These are phyloP conservation scores for Kodamaea kakaduensis DNA, from an alignment of 805 yeast genomes.

Conservation along the genomic window DNA sequence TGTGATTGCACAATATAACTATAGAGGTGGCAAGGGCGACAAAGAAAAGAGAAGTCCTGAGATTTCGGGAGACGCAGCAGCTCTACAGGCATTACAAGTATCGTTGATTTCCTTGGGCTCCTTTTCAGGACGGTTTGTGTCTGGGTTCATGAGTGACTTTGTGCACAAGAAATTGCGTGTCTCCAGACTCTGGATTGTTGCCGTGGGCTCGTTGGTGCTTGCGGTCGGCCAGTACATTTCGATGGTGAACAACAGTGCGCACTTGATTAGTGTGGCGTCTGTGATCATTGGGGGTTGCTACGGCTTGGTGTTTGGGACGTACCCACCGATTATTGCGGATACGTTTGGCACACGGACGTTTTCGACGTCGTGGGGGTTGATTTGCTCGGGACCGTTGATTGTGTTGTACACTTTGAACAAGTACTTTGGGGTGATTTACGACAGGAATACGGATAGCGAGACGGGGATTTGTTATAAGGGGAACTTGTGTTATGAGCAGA, in stretches of 20 bases:
- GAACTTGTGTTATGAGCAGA: slow-evolving; percentile 35
- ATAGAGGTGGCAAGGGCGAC: slow-evolving; percentile 11
- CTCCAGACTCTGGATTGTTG: slow-evolving; percentile 65
- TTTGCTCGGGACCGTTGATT: slow-evolving; percentile 66
- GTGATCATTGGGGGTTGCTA: slow-evolving; percentile 59
- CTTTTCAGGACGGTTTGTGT: slow-evolving; percentile 57
- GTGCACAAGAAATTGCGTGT: slow-evolving; percentile 47
- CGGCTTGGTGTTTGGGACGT: slow-evolving; percentile 69
- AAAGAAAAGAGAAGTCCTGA: slow-evolving; percentile 20
- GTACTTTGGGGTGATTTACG: slow-evolving; percentile 54
- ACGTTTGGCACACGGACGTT: slow-evolving; percentile 63
- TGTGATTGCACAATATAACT: slow-evolving; percentile 43
- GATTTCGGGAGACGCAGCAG: slow-evolving; percentile 25
- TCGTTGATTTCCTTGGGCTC: slow-evolving; percentile 62
- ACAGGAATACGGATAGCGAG: slow-evolving; percentile 37
- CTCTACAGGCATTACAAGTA: slow-evolving; percentile 68
- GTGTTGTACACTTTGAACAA: slow-evolving; percentile 52
- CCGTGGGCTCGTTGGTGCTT: slow-evolving; percentile 36
- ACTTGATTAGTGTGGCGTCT: slow-evolving; percentile 47
- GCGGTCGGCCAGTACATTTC: slow-evolving; percentile 37
- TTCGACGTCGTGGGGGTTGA: slow-evolving; percentile 72
- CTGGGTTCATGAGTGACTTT: slow-evolving; percentile 66
- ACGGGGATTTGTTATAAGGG: slow-evolving; percentile 38
- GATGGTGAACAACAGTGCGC: slow-evolving; percentile 23
- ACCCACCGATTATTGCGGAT: slow-evolving; percentile 75